phyloP scores from a whole-genome alignment of 805 yeast genomes.

The Kodamaea leandrae region DNA sequence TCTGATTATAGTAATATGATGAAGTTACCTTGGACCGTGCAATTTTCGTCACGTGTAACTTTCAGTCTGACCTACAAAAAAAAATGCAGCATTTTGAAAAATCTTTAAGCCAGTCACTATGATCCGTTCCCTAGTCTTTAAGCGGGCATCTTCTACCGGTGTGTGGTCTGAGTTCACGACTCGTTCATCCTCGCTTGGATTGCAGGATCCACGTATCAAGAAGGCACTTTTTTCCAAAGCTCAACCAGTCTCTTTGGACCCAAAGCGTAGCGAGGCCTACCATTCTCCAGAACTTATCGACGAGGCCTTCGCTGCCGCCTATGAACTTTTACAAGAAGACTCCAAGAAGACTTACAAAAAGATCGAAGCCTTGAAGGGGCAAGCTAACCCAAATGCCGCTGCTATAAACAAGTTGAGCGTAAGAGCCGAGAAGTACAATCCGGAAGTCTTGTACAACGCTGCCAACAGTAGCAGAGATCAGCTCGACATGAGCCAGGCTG shows the following conservation, averaged over 20 bases:
- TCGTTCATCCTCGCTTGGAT: slow-evolving; percentile 19
- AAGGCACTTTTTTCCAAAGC: slow-evolving; percentile 15
- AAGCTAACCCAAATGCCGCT: slow-evolving; percentile 19
- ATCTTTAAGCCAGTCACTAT: slow-evolving; percentile 3
- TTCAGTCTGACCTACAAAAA: background rate
- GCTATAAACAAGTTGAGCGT: slow-evolving; percentile 37
- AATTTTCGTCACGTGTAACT: background rate
- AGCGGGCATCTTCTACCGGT: slow-evolving; percentile 12
- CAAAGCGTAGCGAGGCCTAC: slow-evolving; percentile 49
- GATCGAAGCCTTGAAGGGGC: slow-evolving; percentile 34
- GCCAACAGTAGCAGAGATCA: slow-evolving; percentile 41
- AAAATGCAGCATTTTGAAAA: slow-evolving; percentile 1
- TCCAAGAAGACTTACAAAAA: slow-evolving; percentile 39
- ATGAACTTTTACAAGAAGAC: slow-evolving; percentile 54
- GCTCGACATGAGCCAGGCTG: slow-evolving; percentile 71
- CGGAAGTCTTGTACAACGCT: slow-evolving; percentile 77
- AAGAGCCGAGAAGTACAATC: slow-evolving; percentile 72
- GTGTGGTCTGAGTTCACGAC: slow-evolving; percentile 34
- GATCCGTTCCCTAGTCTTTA: slow-evolving; percentile 7
- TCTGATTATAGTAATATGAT: no score
- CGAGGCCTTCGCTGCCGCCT: slow-evolving; percentile 70
- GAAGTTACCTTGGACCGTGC: no score
- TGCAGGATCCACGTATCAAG: slow-evolving; percentile 17
- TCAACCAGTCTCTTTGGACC: slow-evolving; percentile 49
- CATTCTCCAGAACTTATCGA: slow-evolving; percentile 67